Conservation (phyloP, 164 flowering plant genomes). For the Pachysandra terminalis region DNA sequence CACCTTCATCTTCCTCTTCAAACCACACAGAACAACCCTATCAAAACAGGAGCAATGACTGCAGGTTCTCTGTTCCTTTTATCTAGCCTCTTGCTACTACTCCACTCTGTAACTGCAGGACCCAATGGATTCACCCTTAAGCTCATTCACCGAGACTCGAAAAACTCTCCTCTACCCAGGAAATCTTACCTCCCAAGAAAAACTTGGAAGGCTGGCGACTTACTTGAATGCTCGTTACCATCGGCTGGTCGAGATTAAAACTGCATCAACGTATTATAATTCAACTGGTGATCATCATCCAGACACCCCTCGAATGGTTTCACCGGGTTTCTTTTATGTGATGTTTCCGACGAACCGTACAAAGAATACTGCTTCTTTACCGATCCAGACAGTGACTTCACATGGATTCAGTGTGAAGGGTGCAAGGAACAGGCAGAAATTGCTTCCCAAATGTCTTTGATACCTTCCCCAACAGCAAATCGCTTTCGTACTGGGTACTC, state of each 20-base stretch:
- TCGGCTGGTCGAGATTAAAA: background rate
- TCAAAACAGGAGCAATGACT: no score
- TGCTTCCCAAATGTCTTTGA: no score
- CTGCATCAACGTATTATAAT: no score
- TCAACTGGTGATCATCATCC: background rate
- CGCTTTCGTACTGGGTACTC: background rate
- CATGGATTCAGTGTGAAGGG: constrained; percentile 1
- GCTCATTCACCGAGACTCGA: constrained; percentile 1
- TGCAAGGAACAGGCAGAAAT: no score
- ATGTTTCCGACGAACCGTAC: background rate
- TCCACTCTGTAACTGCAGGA: background rate
- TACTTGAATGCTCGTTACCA: background rate
- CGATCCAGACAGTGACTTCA: background rate
- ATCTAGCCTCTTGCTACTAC: background rate
- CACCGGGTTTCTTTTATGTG: no score
- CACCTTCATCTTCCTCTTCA: no score
- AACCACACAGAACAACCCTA: no score
- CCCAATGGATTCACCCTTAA: background rate
- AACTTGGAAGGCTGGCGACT: background rate
- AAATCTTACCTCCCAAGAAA: background rate
- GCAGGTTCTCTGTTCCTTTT: no score
- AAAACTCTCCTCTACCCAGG: background rate
- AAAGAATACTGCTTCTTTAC: background rate
- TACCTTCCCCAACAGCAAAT: background rate
- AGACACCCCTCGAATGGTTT: background rate